Evolutionary conservation across 1,139 yeast species (phyloP), one percentile per base, ranked within the genome.

Genomic region (Lodderomyces jiufengensis): DNA sequence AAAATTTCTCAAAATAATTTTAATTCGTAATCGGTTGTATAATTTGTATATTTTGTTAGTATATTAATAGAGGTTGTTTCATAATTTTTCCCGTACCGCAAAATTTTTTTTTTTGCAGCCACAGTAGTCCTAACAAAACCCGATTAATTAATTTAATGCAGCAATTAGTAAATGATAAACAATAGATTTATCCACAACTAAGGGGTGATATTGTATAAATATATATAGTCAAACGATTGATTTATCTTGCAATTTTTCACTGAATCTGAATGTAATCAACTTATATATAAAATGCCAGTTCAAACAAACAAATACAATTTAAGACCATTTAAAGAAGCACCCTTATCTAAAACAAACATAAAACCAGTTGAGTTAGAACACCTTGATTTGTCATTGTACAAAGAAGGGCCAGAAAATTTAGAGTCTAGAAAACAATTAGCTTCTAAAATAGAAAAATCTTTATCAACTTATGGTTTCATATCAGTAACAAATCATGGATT

Each of bases 401-500:
- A 54, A 33, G 67, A 65, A 11, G 73, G 72, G 2, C 58, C 57
- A 1, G 62, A 56, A 36, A 50, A 54, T 22, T 44, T 48, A 5
- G 42, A 40, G 4, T 40, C 52, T 11, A 49, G 73, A 30, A 44
- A 53, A 34, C 37, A 38, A 15, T 50, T 69, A 22, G 74, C 75
- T 1, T 34, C 43, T 1, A 46, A 52, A 33, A 51, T 66, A 12
- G 66, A 66, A 32, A 43, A 52, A n/a, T 63, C 75, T 1, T 51
- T 68, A 34, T 57, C 61, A 2, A 63, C 72, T 1, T 57, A 63
- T 40, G 78, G 78, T 0, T 73, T 73, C 41, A 70, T 73, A 54
- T 61, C 62, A 16, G 47, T 69, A 22, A 47, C 53, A 5, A 67
- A 67, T 38, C 69, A 59, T 45, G 75, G 74, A 0, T 55, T 62